Evolutionary conservation across 2,329 filamentous ascomycete genomes (phyloP).

Genomic region (Talaromyces amestolkiae): DNA sequence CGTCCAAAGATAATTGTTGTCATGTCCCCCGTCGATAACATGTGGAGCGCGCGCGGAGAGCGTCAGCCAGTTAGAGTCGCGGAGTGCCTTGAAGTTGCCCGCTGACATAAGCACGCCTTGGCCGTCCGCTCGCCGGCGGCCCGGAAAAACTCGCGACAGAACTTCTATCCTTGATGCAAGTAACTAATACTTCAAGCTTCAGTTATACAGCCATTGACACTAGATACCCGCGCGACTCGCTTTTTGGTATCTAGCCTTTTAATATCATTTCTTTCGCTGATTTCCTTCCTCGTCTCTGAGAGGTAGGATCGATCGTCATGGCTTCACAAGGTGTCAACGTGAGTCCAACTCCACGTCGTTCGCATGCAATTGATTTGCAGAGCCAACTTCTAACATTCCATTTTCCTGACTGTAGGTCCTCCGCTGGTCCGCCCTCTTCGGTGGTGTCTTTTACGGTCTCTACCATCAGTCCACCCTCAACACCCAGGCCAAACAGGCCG

Average conservation of each 20-base stretch:
- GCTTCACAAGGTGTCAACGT: constrained; percentile 69
- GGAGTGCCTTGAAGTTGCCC: constrained; percentile 15
- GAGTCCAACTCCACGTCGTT: constrained; percentile 24
- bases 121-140: constrained; percentile 26
- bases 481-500: constrained; percentile 65
- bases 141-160: constrained; percentile 46
- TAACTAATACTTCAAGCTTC: neutral
- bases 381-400: neutral
- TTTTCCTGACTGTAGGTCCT: constrained; percentile 65
- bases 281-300: constrained; percentile 41
- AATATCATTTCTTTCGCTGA: neutral
- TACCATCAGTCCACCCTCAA: constrained; percentile 84
- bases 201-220: constrained; percentile 37
- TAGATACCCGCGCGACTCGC: constrained; percentile 30
- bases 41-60: constrained; percentile 10
- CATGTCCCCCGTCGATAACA: constrained; percentile 2
- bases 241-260: constrained; percentile 31
- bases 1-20: neutral
- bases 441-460: constrained; percentile 93
- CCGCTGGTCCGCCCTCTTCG: constrained; percentile 89
- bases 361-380: neutral
- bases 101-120: constrained; percentile 40
- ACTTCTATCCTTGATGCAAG: constrained; percentile 30
- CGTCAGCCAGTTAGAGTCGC: neutral
- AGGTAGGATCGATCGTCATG: constrained; percentile 49